These are phyloP conservation scores for Scytalidium sp. DNA, from an alignment of 2,329 filamentous ascomycete genomes.

Conservation along the genomic window DNA sequence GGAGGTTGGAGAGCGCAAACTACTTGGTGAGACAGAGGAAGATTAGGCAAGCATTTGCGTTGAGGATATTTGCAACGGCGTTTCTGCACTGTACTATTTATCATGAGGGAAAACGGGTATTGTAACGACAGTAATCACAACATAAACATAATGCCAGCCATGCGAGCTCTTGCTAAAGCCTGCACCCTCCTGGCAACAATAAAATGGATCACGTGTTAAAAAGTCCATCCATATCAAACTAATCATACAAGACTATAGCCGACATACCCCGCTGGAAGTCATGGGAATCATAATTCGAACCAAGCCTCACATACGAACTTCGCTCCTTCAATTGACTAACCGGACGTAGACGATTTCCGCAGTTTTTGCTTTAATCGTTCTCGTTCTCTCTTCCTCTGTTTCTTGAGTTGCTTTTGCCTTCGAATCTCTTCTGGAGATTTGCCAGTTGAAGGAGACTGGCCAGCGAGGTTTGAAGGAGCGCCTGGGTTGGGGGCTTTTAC, in stretches of 20 bases:
- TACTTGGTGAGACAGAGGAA: constrained; percentile 24
- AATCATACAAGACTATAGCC: too few species aligned
- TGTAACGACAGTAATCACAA: background rate
- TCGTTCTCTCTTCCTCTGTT: background rate
- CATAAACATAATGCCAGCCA: background rate
- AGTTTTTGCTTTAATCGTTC: background rate
- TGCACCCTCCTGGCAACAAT: too few species aligned
- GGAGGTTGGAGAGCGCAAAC: constrained; percentile 66
- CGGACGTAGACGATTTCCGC: background rate
- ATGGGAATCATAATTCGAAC: too few species aligned
- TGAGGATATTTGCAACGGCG: background rate
- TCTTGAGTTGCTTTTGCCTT: background rate
- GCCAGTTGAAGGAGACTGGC: background rate
- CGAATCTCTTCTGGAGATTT: background rate
- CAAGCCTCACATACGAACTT: too few species aligned
- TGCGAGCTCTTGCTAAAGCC: too few species aligned
- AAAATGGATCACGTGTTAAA: too few species aligned
- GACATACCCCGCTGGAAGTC: too few species aligned
- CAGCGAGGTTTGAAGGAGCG: background rate
- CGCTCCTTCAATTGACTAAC: too few species aligned
- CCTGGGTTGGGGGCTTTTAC: background rate
- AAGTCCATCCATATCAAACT: too few species aligned
- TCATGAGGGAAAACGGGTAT: background rate
- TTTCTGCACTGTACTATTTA: background rate
- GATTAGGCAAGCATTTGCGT: constrained; percentile 12